Base-by-base conservation (phyloP, 129 eudicot species). In the Artemisia argyi region DNA sequence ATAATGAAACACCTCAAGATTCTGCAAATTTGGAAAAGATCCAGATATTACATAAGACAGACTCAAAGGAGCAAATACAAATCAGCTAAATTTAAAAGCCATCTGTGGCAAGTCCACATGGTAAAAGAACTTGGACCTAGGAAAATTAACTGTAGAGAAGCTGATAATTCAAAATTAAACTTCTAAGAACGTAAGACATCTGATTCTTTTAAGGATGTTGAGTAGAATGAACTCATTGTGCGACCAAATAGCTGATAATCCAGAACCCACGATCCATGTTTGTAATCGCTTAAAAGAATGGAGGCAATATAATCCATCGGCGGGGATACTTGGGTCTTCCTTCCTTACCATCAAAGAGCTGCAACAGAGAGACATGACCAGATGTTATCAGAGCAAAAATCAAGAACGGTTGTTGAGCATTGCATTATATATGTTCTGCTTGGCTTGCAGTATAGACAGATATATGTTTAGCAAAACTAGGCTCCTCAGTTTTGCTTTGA, bases 281-380 rank as follows among this genome's bases (percentile, higher is more conserved):
- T 62, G 54, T 13, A 46, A 15, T 20, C 22, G 18, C 75, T 53
- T 85, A 94, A 83, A 94, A 88, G 81, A 94, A 90, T 16, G 99
- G 99, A 65, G 99, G 99, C 76, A 94, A 78, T 79, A 90, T 90
- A 24, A 94, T 94, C 99, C 99, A 90, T 80, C 97, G 78, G 39
- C 97, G 84, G 52, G 99, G 96, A 73, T 94, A 94, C 86, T 84
- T 94, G 4, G 97, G 97, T 28, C 85, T 83, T 84, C 99, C 99
- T 5, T 94, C 99, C 81, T 94, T 94, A 46, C 97, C 99, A 65
- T 94, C 97, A 74, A 94, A 94, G 59, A 94, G 88, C 99, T 94
- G 87, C 84, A 68, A 74, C 44, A 64, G 16, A 44, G 3, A 68
- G 11, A 61, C 50, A 49, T 14, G 11, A 76, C 61, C 59, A 18